Base-by-base conservation (phyloP, 1,284 basidiomycete species). In the Spongispora temasekensis region DNA sequence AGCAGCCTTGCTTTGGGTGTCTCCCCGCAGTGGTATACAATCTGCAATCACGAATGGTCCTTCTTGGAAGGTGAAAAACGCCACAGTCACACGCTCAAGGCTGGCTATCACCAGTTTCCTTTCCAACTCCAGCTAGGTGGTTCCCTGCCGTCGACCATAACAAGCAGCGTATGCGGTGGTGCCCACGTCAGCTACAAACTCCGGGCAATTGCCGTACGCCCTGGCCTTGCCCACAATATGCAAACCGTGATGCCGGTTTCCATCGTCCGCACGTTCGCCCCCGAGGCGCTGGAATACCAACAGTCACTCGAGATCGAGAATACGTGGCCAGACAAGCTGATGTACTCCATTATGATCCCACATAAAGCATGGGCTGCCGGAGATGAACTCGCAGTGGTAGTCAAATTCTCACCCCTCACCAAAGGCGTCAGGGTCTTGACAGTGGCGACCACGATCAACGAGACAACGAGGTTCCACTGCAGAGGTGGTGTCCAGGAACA, bases 251-350 rank as follows among this genome's bases (percentile, higher is more conserved):
- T 79, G 52, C 83, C 87, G 13, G 83, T 97, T 59, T 78, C 81
- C 61, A 79, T 97, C 63, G 69, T 91, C 53, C 87, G 94, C 59
- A 87, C 89, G 3, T 91, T 94, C 68, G 81, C 86, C 6, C 75
- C 85, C 3, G 94, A 96, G 65, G 90, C 95, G 1, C 84, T 97
- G 67, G 95, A 97, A 76, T 97, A 94, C 79, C 95, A 94, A 71
- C 95, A 97, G 75, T 95, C 94, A 2, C 84, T 97, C 61, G 95
- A 98, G 75, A 90, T 92, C 64, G 94, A 97, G 76, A 97, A 96
- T 75, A 95, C 94, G 15, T 98, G 95, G 95, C 95, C 95, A 0
- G 91, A 91, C 42, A 98, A 97, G 78, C 79, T 96, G 74, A 95
- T 95, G 91, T 95, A 95, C 76, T 88, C 89, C 8, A 86, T 96